Base-by-base conservation (phyloP, 257 asterid species). In the Solanum sitiens region DNA sequence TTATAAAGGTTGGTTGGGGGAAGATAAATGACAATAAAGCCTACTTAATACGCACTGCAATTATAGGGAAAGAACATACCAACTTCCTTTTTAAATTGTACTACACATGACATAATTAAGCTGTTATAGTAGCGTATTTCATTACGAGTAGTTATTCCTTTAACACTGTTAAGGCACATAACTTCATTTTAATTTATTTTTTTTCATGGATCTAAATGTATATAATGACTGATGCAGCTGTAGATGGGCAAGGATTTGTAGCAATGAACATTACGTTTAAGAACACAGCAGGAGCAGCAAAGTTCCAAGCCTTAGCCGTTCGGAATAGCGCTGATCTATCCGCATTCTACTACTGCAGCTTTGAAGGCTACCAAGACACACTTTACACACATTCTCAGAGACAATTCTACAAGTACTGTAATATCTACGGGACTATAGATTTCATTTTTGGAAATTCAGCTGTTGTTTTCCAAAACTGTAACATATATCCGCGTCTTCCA, bases 341-440 rank as follows among this genome's bases (percentile, higher is more conserved):
- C 10, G 32, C 79, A 15, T 87, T 87, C 15, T 35, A 67, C n/a
- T 20, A 32, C 47, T 87, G 89, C 15, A 12, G 47, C 33, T 63
- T 87, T 61, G 72, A 79, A 7, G 89, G 89, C 23, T 87, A 87
- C n/a, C 89, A 87, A 32, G 89, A 80, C 32, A 87, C 89, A 5
- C 70, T 87, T 5, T 87, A 87, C 73, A 63, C 86, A 15, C 72
- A 65, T 53, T 47, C 83, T 8, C 79, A 35, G 23, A 50, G 73
- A 4, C 89, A 82, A 47, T 82, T 87, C 87, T 87, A 87, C 71
- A 83, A 75, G 25, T 25, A 47, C 18, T 87, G 88, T 72, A 44
- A 86, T 2, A 53, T 86, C 20, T 86, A 75, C 9, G 88, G 88
- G 13, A 86, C 84, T 4, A 71, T 87, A 18, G 87, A 87, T 12